phyloP scores from a whole-genome alignment of 2,329 filamentous ascomycete genomes.

The Aquanectria penicillioides region DNA sequence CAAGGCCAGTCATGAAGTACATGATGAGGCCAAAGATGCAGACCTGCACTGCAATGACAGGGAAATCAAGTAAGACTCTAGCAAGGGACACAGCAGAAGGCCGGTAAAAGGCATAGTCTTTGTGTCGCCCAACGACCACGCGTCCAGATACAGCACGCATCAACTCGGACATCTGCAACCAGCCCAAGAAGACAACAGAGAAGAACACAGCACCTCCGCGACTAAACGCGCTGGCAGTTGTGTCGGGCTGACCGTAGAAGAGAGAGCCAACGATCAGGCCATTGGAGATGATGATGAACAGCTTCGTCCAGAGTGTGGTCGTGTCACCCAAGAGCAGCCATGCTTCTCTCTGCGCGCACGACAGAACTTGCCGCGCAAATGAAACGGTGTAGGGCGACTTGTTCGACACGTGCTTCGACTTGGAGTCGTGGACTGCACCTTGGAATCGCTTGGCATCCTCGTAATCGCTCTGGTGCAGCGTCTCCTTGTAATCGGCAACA shows the following conservation, averaged over 20 bases:
- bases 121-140: slow-evolving; percentile 68
- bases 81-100: slow-evolving; percentile 67
- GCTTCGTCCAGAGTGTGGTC: slow-evolving; percentile 79
- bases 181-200: slow-evolving; percentile 60
- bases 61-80: slow-evolving; percentile 67
- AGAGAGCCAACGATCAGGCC: slow-evolving; percentile 79
- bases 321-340: slow-evolving; percentile 82
- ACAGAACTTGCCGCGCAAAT: slow-evolving; percentile 75
- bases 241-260: slow-evolving; percentile 73
- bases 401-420: slow-evolving; percentile 74
- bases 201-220: slow-evolving; percentile 60
- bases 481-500: slow-evolving; percentile 67
- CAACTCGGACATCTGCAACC: slow-evolving; percentile 81
- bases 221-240: slow-evolving; percentile 71
- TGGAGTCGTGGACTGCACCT: slow-evolving; percentile 72
- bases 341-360: slow-evolving; percentile 77
- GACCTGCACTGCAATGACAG: slow-evolving; percentile 70
- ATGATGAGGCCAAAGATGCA: slow-evolving; percentile 76
- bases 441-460: slow-evolving; percentile 73
- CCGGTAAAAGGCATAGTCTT: slow-evolving; percentile 75
- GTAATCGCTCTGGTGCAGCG: slow-evolving; percentile 62
- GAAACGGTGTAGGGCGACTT: slow-evolving; percentile 81
- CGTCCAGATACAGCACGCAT: slow-evolving; percentile 80
- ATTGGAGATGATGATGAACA: slow-evolving; percentile 81
- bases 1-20: slow-evolving; percentile 81